phyloP scores from a whole-genome alignment of 257 asterid genomes.

The Scutellaria baicalensis region DNA sequence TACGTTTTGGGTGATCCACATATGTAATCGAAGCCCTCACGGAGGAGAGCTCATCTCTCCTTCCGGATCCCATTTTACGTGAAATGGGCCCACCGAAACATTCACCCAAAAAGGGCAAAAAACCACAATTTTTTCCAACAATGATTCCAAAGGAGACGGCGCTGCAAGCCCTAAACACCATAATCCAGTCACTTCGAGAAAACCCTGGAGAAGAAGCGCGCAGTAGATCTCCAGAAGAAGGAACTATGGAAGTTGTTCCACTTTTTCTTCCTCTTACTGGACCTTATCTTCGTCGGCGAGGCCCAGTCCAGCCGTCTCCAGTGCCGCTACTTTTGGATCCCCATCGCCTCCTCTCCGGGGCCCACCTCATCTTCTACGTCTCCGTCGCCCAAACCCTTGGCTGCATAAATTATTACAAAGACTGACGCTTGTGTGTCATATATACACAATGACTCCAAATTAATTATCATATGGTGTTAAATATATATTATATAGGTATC shows the following conservation, averaged over 20 bases:
- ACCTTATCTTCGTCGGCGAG: constrained; percentile 44
- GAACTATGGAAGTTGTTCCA: constrained; percentile 86
- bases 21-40: no score
- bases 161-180: constrained; percentile 84
- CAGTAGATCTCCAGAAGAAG: constrained; percentile 82
- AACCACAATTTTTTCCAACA: no score
- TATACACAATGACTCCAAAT: no score
- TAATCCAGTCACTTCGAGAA: constrained; percentile 96
- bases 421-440: no score
- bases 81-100: no score
- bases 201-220: constrained; percentile 83
- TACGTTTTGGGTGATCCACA: no score
- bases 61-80: no score
- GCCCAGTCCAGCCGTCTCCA: constrained; percentile 55
- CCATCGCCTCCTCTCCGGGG: constrained; percentile 71
- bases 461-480: no score
- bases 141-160: constrained; percentile 67
- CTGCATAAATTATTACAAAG: no score
- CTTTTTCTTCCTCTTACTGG: constrained; percentile 72
- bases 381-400: constrained; percentile 89
- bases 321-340: constrained; percentile 90
- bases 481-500: no score
- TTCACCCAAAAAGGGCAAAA: no score
- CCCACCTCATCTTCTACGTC: constrained; percentile 81
- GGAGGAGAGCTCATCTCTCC: no score